Evolutionary conservation across 2,329 filamentous ascomycete species (phyloP), one percentile per base, ranked within the genome.

Genomic region (Tolypocladium endophyticum): DNA sequence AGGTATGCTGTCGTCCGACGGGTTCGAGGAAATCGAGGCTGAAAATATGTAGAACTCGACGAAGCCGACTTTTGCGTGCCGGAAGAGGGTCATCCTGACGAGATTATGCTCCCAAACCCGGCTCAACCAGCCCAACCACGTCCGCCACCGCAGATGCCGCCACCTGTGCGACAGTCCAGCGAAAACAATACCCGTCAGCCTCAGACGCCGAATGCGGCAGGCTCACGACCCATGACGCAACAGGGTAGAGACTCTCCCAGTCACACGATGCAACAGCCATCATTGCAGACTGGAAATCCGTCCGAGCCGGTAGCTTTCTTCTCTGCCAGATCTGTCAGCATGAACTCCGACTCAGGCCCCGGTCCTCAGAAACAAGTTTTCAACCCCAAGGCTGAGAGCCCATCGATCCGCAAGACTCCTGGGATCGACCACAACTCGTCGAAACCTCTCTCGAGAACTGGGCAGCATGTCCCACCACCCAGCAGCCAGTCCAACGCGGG

Each of bases 381-480:
- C 71, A 88, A 92, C 66, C 88, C 88, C 3, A 86, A 86, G 60
- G 81, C 85, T 7, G 88, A 92, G 67, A 90, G 87, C 62, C 92
- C 92, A 0, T 94, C 92, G 0, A 92, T 96, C 69, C 85, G 90
- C 62, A 92, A 93, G 70, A 97, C 93, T 0, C 88, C 89, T 0
- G 92, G 92, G 2, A 82, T 97, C 45, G 91, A 97, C 68, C 90
- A 95, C 69, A 85, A 77, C 28, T 87, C 84, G 57, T 92, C 89
- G 5, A 87, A 87, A 58, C 90, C 92, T 0, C 76, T 96, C 2
- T 81, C 81, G 4, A 82, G 81, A 62, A 79, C 77, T 54, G 75
- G 79, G 0, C 77, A 82, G 63, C 82, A 86, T 60, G 75, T 84
- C 0, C 70, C 79, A 1, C 77, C 79, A 1, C 55, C 68, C n/a